A percentile compares a stretch with the other conserved stretches of the same genome.
Conservation (phyloP, 2,329 filamentous ascomycete genomes). For the Tympanopsis confertula region DNA sequence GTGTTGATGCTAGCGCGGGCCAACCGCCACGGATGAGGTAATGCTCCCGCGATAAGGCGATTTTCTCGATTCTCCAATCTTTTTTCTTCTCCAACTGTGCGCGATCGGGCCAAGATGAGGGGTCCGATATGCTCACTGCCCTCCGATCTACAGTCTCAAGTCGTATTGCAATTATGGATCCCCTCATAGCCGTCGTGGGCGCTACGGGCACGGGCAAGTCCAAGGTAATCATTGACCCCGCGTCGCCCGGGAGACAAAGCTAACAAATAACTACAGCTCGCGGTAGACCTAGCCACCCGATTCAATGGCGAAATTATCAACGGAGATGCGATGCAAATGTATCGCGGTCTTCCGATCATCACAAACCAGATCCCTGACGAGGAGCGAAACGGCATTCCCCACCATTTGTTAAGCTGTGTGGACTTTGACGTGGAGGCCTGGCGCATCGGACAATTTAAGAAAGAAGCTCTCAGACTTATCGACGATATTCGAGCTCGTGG, state of each 20-base stretch:
- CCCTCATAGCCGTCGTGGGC: conserved; percentile 72
- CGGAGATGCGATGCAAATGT: conserved; percentile 96
- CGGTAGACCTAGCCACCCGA: conserved; percentile 70
- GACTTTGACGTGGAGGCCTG: conserved; percentile 67
- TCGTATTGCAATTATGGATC: conserved; percentile 27
- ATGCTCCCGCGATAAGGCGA: too few species aligned
- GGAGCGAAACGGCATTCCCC: conserved; percentile 70
- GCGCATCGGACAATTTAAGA: conserved; percentile 69
- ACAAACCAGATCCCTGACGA: conserved; percentile 78
- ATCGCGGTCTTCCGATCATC: conserved; percentile 79
- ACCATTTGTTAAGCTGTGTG: conserved; percentile 78
- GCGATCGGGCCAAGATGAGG: too few species aligned
- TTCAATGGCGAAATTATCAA: conserved; percentile 95
- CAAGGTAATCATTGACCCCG: conserved; percentile 39
- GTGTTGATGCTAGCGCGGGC: too few species aligned
- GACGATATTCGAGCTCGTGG: conserved; percentile 67
- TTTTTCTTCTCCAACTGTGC: too few species aligned
- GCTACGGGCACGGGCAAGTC: conserved; percentile 91
- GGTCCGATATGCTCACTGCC: too few species aligned
- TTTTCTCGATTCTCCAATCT: too few species aligned
- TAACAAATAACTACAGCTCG: conserved; percentile 45
- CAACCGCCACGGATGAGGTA: too few species aligned
- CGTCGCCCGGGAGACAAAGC: background rate
- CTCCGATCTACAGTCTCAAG: too few species aligned
- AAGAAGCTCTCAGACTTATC: conserved; percentile 57